Conservation (phyloP, 805 yeast species). For the Candida broadrunensis region DNA sequence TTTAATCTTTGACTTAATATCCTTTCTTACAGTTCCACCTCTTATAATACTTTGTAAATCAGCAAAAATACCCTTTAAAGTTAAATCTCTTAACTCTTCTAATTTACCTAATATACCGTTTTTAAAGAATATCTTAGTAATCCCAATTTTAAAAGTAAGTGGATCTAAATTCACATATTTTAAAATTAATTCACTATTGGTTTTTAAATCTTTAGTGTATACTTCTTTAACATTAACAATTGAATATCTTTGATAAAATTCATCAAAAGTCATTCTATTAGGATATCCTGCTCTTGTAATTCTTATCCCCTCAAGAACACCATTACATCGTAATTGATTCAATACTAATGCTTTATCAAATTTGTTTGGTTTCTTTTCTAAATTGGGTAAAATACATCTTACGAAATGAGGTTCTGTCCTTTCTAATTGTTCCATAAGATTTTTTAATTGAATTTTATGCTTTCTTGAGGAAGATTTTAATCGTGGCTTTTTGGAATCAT, state of each 20-base stretch:
- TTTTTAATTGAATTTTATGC: constrained; percentile 79
- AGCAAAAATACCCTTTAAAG: constrained; percentile 53
- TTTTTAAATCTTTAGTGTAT: constrained; percentile 49
- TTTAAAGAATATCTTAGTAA: constrained; percentile 71
- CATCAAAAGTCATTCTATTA: constrained; percentile 79
- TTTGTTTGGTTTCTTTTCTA: constrained; percentile 61
- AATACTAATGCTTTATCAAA: constrained; percentile 77
- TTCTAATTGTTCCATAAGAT: constrained; percentile 68
- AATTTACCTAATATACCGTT: constrained; percentile 75
- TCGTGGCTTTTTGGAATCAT: constrained; percentile 36
- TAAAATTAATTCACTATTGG: constrained; percentile 66
- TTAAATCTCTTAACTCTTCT: constrained; percentile 72
- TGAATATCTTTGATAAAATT: constrained; percentile 72
- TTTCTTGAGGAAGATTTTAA: constrained; percentile 74
- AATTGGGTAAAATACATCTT: constrained; percentile 91
- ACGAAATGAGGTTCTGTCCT: constrained; percentile 95
- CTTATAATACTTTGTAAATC: constrained; percentile 62
- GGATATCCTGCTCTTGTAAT: constrained; percentile 98
- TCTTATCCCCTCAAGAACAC: constrained; percentile 96
- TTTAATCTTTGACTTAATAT: constrained; percentile 46
- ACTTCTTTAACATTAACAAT: constrained; percentile 48
- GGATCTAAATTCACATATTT: constrained; percentile 59
- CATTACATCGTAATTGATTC: constrained; percentile 91
- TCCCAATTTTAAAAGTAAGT: constrained; percentile 62
- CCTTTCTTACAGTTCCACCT: constrained; percentile 58